phyloP scores from a whole-genome alignment of 305 asterid genomes.

The Fraxinus latifolia region DNA sequence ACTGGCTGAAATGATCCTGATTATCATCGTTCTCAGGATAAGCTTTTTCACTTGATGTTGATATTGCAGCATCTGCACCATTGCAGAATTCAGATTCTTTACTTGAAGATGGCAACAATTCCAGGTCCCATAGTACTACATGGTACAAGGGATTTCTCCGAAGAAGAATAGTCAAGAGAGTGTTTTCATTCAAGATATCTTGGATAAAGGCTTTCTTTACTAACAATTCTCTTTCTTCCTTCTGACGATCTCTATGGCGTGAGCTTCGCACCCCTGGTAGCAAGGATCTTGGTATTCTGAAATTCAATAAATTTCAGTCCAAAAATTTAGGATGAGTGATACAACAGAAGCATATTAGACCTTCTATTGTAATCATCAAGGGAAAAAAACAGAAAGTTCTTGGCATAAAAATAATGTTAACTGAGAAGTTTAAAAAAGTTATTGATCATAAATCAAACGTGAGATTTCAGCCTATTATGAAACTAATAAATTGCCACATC shows the following conservation, averaged over 20 bases:
- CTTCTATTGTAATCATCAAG: conserved; percentile 4
- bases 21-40: conserved; percentile 31
- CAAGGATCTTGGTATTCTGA: conserved; percentile 93
- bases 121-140: conserved; percentile 73
- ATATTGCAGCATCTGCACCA: conserved; percentile 29
- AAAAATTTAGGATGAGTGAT: conserved; percentile 17
- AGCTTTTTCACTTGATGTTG: conserved; percentile 36
- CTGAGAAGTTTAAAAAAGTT: conserved; percentile 9
- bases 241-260: conserved; percentile 79
- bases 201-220: conserved; percentile 84
- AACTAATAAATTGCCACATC: conserved; percentile 1
- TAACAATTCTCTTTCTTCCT: conserved; percentile 81
- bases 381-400: conserved; percentile 20
- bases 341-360: conserved; percentile 21
- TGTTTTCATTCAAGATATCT: conserved; percentile 78
- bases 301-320: conserved; percentile 29
- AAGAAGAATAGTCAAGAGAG: conserved; percentile 51
- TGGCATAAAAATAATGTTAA: background rate
- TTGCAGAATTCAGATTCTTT: conserved; percentile 54
- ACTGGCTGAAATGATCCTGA: conserved; percentile 43
- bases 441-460: conserved; percentile 3
- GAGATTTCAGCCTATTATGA: background rate
- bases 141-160: conserved; percentile 51
- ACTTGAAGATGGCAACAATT: conserved; percentile 62
- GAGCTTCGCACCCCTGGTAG: conserved; percentile 89